These are phyloP conservation scores for Silybum marianum DNA, from an alignment of 129 eudicot species.

Conservation along the genomic window DNA sequence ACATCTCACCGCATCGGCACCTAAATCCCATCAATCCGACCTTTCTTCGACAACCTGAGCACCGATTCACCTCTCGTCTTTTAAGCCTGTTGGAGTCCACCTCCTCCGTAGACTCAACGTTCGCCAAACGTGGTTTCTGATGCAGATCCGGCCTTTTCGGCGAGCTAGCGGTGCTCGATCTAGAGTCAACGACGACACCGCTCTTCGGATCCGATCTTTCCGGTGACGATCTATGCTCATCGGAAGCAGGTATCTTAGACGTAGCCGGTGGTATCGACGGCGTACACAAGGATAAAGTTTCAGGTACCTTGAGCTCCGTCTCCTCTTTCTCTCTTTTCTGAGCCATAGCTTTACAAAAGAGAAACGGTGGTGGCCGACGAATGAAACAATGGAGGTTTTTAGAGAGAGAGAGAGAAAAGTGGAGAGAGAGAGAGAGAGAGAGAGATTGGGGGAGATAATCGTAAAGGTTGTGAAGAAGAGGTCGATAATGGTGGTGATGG, in stretches of 20 bases:
- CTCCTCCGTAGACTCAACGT: constrained; percentile 8
- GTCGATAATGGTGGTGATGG: constrained; percentile 46
- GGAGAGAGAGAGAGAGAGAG: constrained; percentile 11
- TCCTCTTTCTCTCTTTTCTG: constrained; percentile 83
- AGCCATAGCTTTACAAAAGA: constrained; percentile 47
- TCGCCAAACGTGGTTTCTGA: background rate
- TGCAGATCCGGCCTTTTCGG: constrained; percentile 38
- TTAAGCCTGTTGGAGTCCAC: constrained; percentile 6
- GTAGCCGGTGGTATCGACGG: constrained; percentile 40
- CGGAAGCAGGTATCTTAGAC: constrained; percentile 35
- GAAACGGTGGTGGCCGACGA: constrained; percentile 24
- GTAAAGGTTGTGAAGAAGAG: constrained; percentile 19
- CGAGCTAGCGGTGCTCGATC: constrained; percentile 38
- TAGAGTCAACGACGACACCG: constrained; percentile 25
- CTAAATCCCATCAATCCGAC: constrained; percentile 83
- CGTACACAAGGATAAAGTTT: constrained; percentile 46
- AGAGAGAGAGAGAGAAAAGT: constrained; percentile 44
- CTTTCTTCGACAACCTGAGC: constrained; percentile 73
- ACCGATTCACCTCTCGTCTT: constrained; percentile 60
- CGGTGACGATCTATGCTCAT: constrained; percentile 35
- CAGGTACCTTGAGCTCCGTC: constrained; percentile 81
- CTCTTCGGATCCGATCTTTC: constrained; percentile 51
- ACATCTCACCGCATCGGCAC: constrained; percentile 81
- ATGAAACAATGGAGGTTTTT: constrained; percentile 13
- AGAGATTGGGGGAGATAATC: background rate